These are phyloP conservation scores for Verticillium zaregamsianum DNA, from an alignment of 2,329 filamentous ascomycete species.

Conservation along the genomic window DNA sequence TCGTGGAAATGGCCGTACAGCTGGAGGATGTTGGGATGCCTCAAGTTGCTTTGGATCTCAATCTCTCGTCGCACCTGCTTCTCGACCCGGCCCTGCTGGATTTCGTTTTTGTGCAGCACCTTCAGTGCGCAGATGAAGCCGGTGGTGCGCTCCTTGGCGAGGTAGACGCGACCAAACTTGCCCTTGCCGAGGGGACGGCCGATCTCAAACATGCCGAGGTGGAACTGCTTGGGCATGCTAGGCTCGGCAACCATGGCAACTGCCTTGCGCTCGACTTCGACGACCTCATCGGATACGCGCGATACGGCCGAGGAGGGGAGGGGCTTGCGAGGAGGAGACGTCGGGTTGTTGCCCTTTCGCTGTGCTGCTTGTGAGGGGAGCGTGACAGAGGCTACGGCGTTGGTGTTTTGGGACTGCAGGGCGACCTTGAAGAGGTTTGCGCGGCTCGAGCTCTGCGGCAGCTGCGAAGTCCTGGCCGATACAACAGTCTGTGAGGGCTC, in stretches of 20 bases:
- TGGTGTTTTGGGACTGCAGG: slow-evolving; percentile 72
- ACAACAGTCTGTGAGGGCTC: slow-evolving; percentile 26
- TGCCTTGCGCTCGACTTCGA: slow-evolving; percentile 45
- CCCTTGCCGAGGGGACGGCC: slow-evolving; percentile 81
- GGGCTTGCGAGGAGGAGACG: slow-evolving; percentile 51
- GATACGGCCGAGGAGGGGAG: slow-evolving; percentile 35
- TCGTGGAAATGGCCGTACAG: slow-evolving; percentile 88
- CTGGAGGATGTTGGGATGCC: slow-evolving; percentile 80
- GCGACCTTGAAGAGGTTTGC: slow-evolving; percentile 84
- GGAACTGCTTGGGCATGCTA: slow-evolving; percentile 60
- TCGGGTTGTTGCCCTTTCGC: slow-evolving; percentile 38
- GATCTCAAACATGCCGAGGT: slow-evolving; percentile 93
- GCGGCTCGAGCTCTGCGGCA: slow-evolving; percentile 54
- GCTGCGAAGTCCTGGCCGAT: slow-evolving; percentile 39
- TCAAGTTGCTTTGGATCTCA: slow-evolving; percentile 83
- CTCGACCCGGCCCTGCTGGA: slow-evolving; percentile 73
- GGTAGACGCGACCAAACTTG: slow-evolving; percentile 83
- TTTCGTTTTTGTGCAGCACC: slow-evolving; percentile 78
- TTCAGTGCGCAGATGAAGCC: slow-evolving; percentile 85
- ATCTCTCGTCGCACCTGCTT: slow-evolving; percentile 86
- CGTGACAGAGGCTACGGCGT: slow-evolving; percentile 61
- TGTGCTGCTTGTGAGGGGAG: slow-evolving; percentile 64
- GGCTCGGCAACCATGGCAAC: slow-evolving; percentile 54
- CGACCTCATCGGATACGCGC: slow-evolving; percentile 44
- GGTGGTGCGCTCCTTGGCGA: slow-evolving; percentile 72